Conservation (phyloP, 257 asterid genomes). For the Ophiorrhiza pumila region DNA sequence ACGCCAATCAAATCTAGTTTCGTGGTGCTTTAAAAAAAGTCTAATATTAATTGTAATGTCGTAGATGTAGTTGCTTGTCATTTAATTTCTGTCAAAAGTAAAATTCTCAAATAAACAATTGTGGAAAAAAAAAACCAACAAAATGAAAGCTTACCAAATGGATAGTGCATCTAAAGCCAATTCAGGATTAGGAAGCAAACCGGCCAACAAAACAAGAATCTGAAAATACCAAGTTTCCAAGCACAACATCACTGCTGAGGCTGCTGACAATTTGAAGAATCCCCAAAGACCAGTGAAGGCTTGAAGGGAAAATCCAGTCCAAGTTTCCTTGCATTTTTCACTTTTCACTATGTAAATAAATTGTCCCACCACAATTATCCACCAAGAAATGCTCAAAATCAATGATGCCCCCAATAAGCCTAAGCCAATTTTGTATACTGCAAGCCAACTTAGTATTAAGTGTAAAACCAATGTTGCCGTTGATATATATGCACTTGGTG, state of each 20-base stretch:
- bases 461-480: slow-evolving; percentile 3
- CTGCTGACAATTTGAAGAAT: slow-evolving; percentile 34
- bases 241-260: slow-evolving; percentile 37
- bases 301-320: slow-evolving; percentile 18
- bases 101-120: neutral
- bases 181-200: slow-evolving; percentile 33
- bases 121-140: neutral
- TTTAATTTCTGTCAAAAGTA: no score
- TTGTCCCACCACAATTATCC: slow-evolving; percentile 19
- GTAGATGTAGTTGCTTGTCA: no score
- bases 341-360: slow-evolving; percentile 21
- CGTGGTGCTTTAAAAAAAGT: no score
- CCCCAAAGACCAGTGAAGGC: slow-evolving; percentile 25
- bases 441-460: slow-evolving; percentile 4
- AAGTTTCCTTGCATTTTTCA: slow-evolving; percentile 13
- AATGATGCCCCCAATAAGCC: slow-evolving; percentile 21
- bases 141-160: slow-evolving; percentile 24
- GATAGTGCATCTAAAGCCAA: slow-evolving; percentile 34
- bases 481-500: slow-evolving; percentile 21
- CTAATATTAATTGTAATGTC: no score
- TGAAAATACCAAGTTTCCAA: slow-evolving; percentile 37
- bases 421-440: slow-evolving; percentile 10
- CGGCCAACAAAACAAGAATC: slow-evolving; percentile 32
- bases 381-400: slow-evolving; percentile 18
- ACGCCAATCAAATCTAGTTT: no score